A percentile compares a stretch with the other conserved stretches of the same genome.
Conservation (phyloP, 805 yeast species). For the Starmerella cellae region DNA sequence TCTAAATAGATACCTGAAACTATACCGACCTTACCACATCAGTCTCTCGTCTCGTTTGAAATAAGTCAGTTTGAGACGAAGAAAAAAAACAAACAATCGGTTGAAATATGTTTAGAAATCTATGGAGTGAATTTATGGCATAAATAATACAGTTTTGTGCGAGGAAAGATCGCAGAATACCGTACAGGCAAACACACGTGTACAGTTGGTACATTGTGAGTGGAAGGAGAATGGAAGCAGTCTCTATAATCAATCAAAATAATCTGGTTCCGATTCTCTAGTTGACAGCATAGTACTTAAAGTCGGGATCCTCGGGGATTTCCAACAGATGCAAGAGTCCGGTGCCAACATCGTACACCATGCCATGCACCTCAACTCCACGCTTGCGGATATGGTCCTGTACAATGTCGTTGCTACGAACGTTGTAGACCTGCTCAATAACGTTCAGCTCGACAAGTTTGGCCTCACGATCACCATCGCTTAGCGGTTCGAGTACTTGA, state of each 20-base stretch:
- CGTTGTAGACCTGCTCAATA: slow-evolving; percentile 52
- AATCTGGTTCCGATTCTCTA: slow-evolving; percentile 2
- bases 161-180: background rate
- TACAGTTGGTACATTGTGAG: background rate
- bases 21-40: no score
- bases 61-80: no score
- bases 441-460: slow-evolving; percentile 66
- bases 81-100: no score
- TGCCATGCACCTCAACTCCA: slow-evolving; percentile 64
- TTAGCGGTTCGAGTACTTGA: slow-evolving; percentile 36
- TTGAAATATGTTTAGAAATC: no score
- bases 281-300: slow-evolving; percentile 13
- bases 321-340: slow-evolving; percentile 45
- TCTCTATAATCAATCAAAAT: no score
- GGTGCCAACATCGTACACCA: slow-evolving; percentile 69
- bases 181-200: background rate
- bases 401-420: slow-evolving; percentile 51
- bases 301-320: slow-evolving; percentile 28
- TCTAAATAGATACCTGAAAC: no score
- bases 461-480: slow-evolving; percentile 42
- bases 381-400: slow-evolving; percentile 48
- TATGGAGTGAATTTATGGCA: no score
- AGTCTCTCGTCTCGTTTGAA: no score
- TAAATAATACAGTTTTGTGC: no score
- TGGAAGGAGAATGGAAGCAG: no score